phyloP scores from a whole-genome alignment of 2,329 filamentous ascomycete genomes.

The Pseudocercospora fuligena region DNA sequence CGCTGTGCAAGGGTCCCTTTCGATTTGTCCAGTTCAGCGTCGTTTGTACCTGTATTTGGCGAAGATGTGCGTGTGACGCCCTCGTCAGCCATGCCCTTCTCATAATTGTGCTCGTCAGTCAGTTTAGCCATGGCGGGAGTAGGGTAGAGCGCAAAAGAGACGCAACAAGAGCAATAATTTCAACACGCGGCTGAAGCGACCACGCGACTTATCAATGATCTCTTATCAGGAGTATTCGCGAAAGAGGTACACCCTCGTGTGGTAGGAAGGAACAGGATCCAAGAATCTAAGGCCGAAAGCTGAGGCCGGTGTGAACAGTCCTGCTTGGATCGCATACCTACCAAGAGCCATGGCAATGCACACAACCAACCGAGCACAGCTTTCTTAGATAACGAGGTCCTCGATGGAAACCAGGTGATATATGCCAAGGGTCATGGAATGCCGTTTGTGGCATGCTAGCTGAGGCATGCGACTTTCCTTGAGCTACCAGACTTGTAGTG shows the following conservation, averaged over 20 bases:
- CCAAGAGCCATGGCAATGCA: not conserved
- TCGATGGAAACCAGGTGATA: not conserved
- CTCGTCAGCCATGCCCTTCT: constrained; percentile 14
- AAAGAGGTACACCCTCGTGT: not conserved
- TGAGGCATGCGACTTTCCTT: not conserved
- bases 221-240: not conserved
- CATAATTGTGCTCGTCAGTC: constrained; percentile 10
- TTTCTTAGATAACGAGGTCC: not conserved
- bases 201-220: not conserved
- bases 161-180: not conserved
- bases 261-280: not conserved
- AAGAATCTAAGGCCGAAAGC: not conserved
- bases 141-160: not conserved
- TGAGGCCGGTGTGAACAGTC: not conserved
- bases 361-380: not conserved
- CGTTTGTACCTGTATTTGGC: constrained; percentile 5
- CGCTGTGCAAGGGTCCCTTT: constrained; percentile 29
- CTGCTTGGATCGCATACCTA: not conserved
- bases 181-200: not conserved
- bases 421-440: not conserved
- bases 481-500: too few relatives aligned
- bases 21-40: constrained; percentile 5
- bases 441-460: not conserved
- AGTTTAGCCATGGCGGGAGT: not conserved
- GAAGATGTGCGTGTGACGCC: constrained; percentile 4